Percentiles rank a stretch among this genome's conserved stretches.
These are phyloP conservation scores for Volvox carteri DNA, from an alignment of 163 green algal genomes.

Conservation along the genomic window DNA sequence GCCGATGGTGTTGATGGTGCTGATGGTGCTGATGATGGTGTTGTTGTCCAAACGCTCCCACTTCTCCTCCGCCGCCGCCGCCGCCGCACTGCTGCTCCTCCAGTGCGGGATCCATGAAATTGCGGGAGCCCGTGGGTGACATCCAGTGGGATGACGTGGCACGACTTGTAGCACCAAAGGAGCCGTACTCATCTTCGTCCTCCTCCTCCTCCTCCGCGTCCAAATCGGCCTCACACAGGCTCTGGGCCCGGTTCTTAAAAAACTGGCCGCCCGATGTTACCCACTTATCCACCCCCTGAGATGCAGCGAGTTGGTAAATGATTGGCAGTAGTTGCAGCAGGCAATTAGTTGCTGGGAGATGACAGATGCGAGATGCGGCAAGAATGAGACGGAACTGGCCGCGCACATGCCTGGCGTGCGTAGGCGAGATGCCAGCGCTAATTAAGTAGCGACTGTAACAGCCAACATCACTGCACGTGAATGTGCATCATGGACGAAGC, in stretches of 20 bases:
- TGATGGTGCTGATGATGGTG: neutral
- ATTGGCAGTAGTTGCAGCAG: too few relatives aligned
- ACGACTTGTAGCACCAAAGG: neutral
- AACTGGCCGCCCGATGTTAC: conserved; percentile 6
- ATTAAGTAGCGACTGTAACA: too few relatives aligned
- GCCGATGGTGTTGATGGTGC: neutral
- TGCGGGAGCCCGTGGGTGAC: neutral
- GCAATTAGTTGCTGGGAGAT: too few relatives aligned
- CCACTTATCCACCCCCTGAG: conserved; percentile 21
- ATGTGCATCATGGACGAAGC: too few relatives aligned
- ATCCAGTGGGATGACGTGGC: neutral
- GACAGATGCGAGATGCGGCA: too few relatives aligned
- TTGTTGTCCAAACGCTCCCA: neutral
- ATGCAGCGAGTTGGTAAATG: too few relatives aligned
- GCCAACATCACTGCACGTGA: too few relatives aligned
- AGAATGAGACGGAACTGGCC: too few relatives aligned
- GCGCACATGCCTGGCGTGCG: too few relatives aligned
- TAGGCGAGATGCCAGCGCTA: too few relatives aligned
- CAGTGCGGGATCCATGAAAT: neutral
- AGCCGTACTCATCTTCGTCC: neutral
- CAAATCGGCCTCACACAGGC: neutral
- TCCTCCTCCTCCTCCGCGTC: conserved; percentile 11
- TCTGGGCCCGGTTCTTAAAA: conserved; percentile 17
- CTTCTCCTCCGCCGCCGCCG: neutral
- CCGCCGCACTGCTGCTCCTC: too few relatives aligned